Conservation (phyloP, 257 asterid species). For the Gentiana dahurica region DNA sequence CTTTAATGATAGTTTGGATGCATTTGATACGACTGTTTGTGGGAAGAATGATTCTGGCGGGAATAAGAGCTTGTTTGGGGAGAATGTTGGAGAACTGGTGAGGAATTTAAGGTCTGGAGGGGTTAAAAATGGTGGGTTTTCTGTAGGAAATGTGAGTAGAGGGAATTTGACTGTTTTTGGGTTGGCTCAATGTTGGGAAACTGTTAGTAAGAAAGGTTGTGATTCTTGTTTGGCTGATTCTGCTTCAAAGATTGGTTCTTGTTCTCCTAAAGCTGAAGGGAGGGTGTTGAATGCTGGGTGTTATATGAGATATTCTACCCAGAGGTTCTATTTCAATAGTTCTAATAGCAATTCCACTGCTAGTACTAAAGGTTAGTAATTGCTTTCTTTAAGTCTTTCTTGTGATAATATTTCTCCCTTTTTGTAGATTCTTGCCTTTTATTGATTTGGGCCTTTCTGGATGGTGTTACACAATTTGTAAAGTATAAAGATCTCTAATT, state of each 20-base stretch:
- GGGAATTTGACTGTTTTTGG: conserved; percentile 60
- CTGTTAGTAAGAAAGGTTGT: conserved; percentile 41
- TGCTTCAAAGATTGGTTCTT: conserved; percentile 25
- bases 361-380: conserved; percentile 33
- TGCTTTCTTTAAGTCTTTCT: too few species aligned
- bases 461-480: too few species aligned
- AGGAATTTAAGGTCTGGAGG: conserved; percentile 34
- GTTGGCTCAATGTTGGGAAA: conserved; percentile 74
- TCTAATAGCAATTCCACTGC: conserved; percentile 15
- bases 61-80: conserved; percentile 28
- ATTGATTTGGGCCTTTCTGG: background rate
- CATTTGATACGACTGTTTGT: conserved; percentile 37
- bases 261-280: conserved; percentile 48
- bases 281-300: conserved; percentile 65
- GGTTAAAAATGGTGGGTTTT: conserved; percentile 43
- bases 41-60: conserved; percentile 39
- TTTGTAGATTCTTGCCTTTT: background rate
- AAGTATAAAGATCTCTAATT: background rate
- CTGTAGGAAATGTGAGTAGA: conserved; percentile 22
- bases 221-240: conserved; percentile 39
- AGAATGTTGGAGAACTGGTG: conserved; percentile 29
- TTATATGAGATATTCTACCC: conserved; percentile 52
- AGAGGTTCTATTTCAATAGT: conserved; percentile 47
- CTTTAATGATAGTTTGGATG: conserved; percentile 45
- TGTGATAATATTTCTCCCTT: too few species aligned